Conservation (phyloP, 257 asterid species). For the Solanum pennellii region DNA sequence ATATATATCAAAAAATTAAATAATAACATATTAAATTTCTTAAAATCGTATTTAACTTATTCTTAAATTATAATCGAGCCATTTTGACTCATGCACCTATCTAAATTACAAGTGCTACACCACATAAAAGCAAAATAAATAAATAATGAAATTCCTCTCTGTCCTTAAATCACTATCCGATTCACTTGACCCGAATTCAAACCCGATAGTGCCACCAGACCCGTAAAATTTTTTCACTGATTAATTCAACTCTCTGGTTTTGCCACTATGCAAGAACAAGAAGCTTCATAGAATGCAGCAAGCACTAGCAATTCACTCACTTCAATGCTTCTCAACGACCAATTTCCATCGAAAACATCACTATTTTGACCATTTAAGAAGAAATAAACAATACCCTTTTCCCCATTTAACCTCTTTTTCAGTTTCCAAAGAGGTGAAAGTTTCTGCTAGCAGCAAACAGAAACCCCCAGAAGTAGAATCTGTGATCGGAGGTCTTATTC, state of each 20-base stretch:
- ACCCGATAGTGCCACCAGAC: background rate
- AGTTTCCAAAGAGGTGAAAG: constrained; percentile 11
- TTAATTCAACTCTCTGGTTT: background rate
- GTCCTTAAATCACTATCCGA: background rate
- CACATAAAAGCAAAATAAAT: too few relatives aligned
- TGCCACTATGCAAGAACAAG: background rate
- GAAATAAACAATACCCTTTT: constrained; percentile 9
- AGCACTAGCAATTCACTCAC: background rate
- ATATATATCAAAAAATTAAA: too few relatives aligned
- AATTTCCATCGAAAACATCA: background rate
- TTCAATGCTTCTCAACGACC: background rate
- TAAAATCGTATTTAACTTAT: too few relatives aligned
- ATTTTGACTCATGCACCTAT: background rate
- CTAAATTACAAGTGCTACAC: too few relatives aligned
- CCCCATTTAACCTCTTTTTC: constrained; percentile 16
- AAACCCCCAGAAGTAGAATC: background rate
- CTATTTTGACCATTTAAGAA: background rate
- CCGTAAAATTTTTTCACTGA: background rate
- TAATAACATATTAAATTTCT: too few relatives aligned
- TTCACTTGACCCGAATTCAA: background rate
- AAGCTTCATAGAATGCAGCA: background rate
- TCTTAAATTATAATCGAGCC: background rate
- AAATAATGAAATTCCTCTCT: background rate
- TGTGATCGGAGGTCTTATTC: background rate
- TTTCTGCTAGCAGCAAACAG: constrained; percentile 16